Evolutionary conservation across 2,329 filamentous ascomycete species (phyloP), one percentile per base, ranked within the genome.

Genomic region (Fusarium sublunatum): DNA sequence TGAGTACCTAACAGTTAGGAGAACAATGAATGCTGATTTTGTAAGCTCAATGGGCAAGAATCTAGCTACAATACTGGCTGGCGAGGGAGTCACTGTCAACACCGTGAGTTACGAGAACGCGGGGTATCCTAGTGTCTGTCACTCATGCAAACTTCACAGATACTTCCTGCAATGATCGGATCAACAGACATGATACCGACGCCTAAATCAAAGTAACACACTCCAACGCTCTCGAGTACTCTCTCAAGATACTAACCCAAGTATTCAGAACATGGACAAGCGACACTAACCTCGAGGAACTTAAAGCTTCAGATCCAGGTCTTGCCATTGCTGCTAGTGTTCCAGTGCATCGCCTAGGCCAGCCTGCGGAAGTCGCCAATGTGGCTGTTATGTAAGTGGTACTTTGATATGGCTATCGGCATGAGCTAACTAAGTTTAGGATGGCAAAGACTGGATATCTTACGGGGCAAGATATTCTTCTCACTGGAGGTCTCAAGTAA

Each of bases 161-260:
- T 76, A 1, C 58, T 72, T 2, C 74, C 74, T 0, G 74, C 74
- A 2, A 76, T 76, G 74, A 76, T 76, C 25, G 74, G 73, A 0
- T 66, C 70, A 11, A 76, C 74, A 6, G 74, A 73, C 15, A 75
- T 76, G 74, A 76, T 76, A 10, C 72, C 74, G 1, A 69, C 70
- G 0, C 74, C 75, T 1, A 72, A 73, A 13, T 68, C 70, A 38
- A 72, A 46, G 74, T 76, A 48, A 36, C 35, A 43, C 7, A 15
- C 28, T 7, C 4, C 25, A 6, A n/a, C 7, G 7, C 5, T 5
- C 13, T 3, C 2, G 1, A 8, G 13, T 4, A 13, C 1, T 4
- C 8, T 28, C 2, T 9, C n/a, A 5, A n/a, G 1, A 31, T 19
- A 25, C 45, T 24, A 43, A 39, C 4, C 7, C 2, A 19, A 13